Base-by-base conservation (phyloP, 768 basidiomycete species). In the Kwoniella sp. region DNA sequence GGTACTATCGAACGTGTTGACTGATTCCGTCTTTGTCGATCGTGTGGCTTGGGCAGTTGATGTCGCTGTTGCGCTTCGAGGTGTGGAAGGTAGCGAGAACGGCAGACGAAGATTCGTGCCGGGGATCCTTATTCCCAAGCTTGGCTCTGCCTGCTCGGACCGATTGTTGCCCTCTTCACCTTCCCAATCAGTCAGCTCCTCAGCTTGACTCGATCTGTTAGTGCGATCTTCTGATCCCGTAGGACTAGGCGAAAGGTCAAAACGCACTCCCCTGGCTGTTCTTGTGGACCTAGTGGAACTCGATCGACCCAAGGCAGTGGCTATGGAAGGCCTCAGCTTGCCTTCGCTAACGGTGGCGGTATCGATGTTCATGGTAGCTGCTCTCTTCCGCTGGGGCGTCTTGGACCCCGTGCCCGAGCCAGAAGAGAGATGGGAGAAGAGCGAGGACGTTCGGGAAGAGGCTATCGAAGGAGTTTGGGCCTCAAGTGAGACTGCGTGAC, bases 241-340 rank as follows among this genome's bases (percentile, higher is more conserved):
- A 0, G 26, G 34, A 28, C 30, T 26, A 34, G 54, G 52, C 45
- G 55, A 55, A n/a, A 48, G 57, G 38, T 74, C 63, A 48, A 74
- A 74, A n/a, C 73, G 55, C 2, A 74, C 73, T 15, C 70, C 70
- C 31, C 55, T 50, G 11, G 73, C 53, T 13, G 37, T 41, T 4
- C 61, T 54, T 7, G 29, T 38, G 2, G 54, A 54, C 50, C 25
- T 52, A 12, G 31, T 56, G 17, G 62, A 58, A 59, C 13, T 53
- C 28, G 65, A 53, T 54, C 56, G 60, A 62, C 41, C 41, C 50
- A 29, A 31, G 23, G 53, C 58, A 28, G 53, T 50, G 1, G 58
- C 29, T 17, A 38, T 17, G 13, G 26, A 12, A 30, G 47, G 50
- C 22, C 45, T n/a, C 0, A 20, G n/a, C 22, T 48, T 51, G 22